Evolutionary conservation across 371 early-diverging fungal genomes (phyloP), one percentile per base, ranked within the genome.

Genomic region (Mucor sp.): DNA sequence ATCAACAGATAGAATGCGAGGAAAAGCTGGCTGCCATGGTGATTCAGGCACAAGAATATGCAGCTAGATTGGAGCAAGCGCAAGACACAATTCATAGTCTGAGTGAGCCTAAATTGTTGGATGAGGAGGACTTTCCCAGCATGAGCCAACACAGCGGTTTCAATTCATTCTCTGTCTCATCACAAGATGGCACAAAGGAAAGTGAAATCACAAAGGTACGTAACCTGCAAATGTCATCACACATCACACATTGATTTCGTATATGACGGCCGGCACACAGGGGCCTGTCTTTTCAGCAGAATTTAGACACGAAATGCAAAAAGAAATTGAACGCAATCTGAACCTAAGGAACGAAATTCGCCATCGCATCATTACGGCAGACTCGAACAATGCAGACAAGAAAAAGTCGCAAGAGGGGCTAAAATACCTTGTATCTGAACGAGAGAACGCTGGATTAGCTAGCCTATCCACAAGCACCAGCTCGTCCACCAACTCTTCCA

Each of bases 11-110:
- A 17, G 84, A 88, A 57, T 85, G 85, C 33, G 90, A 89, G 56
- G 86, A 85, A 33, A 82, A 83, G 62, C 71, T 89, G 19, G 77
- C 84, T 23, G 79, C 82, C 33, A 86, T 89, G 86, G 86, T 88
- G 39, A 83, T 85, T 39, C 86, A 87, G 62, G 87, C 90, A 12
- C 79, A 87, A 61, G 87, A 89, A 68, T 89, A 89, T 72, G 87
- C 90, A 8, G 68, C 80, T 17, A 56, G 87, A 50, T 78, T 89
- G 21, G 87, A 89, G 62, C 86, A 88, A 63, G 90, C 90, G 3
- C 90, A 89, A 65, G 87, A 88, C 70, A 88, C 87, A 11, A 89
- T 89, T 55, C 87, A 89, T 43, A 73, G 71, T 27, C 62, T 85
- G 41, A 80, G 83, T 44, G 85, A 85, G 47, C 80, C 82, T 8